phyloP scores from a whole-genome alignment of 371 early-diverging fungal species.

The Dichotomocladium elegans region DNA sequence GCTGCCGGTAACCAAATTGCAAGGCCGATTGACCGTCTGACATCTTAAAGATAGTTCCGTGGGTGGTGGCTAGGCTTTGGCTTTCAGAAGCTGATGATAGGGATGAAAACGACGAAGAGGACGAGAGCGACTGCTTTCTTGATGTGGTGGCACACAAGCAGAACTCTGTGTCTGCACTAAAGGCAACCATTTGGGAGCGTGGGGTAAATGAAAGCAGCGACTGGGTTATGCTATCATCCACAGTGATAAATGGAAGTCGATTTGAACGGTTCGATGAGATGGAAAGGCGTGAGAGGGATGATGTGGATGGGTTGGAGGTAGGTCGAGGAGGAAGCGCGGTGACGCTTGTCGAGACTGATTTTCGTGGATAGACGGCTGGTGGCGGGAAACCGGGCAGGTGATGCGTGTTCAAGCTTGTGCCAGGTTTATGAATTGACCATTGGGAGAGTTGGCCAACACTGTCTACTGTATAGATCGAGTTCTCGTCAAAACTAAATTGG shows the following conservation, averaged over 20 bases:
- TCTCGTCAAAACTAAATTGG: slow-evolving; percentile 68
- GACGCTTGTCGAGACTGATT: slow-evolving; percentile 4
- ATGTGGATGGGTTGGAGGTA: slow-evolving; percentile 19
- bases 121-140: not conserved
- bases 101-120: slow-evolving; percentile 8
- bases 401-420: slow-evolving; percentile 23
- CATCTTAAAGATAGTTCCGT: slow-evolving; percentile 31
- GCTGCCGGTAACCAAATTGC: slow-evolving; percentile 41
- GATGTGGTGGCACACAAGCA: slow-evolving; percentile 30
- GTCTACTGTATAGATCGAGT: slow-evolving; percentile 55
- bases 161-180: slow-evolving; percentile 46
- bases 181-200: slow-evolving; percentile 44
- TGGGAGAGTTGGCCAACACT: slow-evolving; percentile 44
- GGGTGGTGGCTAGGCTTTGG: slow-evolving; percentile 8
- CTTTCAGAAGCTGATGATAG: slow-evolving; percentile 6
- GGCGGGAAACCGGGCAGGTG: slow-evolving; percentile 43
- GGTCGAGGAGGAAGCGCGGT: slow-evolving; percentile 16
- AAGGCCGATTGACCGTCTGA: slow-evolving; percentile 38
- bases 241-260: slow-evolving; percentile 14
- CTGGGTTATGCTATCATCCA: slow-evolving; percentile 31
- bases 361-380: slow-evolving; percentile 13
- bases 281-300: slow-evolving; percentile 21
- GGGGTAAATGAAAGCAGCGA: slow-evolving; percentile 30
- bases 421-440: slow-evolving; percentile 58
- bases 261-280: slow-evolving; percentile 22